Conservation (phyloP, 2,329 filamentous ascomycete species). For the Beauveria rudraprayagi region DNA sequence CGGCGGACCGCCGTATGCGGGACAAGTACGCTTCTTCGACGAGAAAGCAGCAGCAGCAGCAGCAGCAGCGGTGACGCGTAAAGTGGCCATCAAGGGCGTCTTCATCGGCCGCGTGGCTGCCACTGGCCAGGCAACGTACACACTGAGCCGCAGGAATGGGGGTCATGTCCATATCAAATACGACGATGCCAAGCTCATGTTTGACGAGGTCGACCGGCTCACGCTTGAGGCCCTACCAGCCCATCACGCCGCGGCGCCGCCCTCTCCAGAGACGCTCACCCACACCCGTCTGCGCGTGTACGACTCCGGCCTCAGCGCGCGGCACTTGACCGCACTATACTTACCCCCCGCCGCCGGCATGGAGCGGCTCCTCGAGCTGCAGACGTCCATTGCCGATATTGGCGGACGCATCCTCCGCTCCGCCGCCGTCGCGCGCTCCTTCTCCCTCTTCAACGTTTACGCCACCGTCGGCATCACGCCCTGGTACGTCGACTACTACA, state of each 20-base stretch:
- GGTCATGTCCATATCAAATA: constrained; percentile 16
- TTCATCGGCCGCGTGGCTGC: not conserved
- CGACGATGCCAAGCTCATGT: constrained; percentile 16
- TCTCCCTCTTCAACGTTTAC: constrained; percentile 17
- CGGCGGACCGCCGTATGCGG: not conserved
- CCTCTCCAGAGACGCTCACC: not conserved
- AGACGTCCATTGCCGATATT: not conserved
- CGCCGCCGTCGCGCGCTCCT: constrained; percentile 9
- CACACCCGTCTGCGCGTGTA: constrained; percentile 14
- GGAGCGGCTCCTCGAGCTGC: not conserved
- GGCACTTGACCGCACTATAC: not conserved
- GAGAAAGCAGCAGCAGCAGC: not conserved
- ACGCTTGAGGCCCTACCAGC: not conserved
- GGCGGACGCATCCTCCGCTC: constrained; percentile 14
- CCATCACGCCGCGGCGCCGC: not conserved
- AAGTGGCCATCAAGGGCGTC: not conserved
- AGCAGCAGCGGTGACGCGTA: not conserved
- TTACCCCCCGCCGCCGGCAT: not conserved
- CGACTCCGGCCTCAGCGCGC: constrained; percentile 15
- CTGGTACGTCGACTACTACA: constrained; percentile 19
- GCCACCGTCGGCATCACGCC: constrained; percentile 16
- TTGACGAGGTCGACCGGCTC: constrained; percentile 21
- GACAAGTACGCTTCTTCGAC: constrained; percentile 4
- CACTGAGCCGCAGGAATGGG: not conserved
- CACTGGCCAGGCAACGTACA: not conserved